Conservation (phyloP, 768 basidiomycete species). For the Tulasnella sp. region DNA sequence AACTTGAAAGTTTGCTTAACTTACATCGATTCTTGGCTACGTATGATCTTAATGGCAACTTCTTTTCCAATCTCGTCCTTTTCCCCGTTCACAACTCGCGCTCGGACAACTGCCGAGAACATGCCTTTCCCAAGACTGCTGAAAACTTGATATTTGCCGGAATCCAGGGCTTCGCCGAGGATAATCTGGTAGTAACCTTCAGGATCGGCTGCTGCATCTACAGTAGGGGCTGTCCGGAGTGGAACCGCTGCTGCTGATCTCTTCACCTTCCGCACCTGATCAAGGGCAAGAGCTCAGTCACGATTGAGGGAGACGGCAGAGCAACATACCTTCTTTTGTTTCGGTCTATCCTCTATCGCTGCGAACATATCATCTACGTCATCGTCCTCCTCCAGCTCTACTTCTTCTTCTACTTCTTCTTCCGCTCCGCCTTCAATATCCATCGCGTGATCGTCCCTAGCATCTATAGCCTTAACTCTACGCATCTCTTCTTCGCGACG, state of each 20-base stretch:
- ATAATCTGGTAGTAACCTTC: constrained; percentile 96
- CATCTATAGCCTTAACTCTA: constrained; percentile 38
- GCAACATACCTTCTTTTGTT: constrained; percentile 42
- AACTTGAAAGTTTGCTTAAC: constrained; percentile 25
- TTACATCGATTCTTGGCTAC: constrained; percentile 93
- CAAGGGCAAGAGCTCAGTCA: constrained; percentile 12
- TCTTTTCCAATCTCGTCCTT: constrained; percentile 48
- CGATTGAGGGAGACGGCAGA: neutral
- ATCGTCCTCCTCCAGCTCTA: constrained; percentile 65
- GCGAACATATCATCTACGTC: constrained; percentile 97
- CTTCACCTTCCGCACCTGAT: constrained; percentile 1
- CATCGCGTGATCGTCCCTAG: constrained; percentile 26
- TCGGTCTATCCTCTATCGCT: constrained; percentile 40
- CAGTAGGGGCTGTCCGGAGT: constrained; percentile 38
- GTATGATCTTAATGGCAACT: constrained; percentile 94
- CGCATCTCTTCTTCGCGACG: constrained; percentile 73
- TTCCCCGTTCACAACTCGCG: constrained; percentile 63
- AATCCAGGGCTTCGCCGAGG: constrained; percentile 86
- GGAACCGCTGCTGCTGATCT: neutral
- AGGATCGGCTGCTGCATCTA: constrained; percentile 84
- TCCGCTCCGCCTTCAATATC: constrained; percentile 20
- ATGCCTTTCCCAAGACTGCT: constrained; percentile 96
- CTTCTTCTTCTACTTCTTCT: constrained; percentile 43
- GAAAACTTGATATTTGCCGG: constrained; percentile 87
- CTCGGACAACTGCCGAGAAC: constrained; percentile 95